Percentiles rank a stretch among this genome's conserved stretches.
Evolutionary conservation across 1,284 basidiomycete genomes (phyloP).

Genomic region (Hemileia vastatrix): DNA sequence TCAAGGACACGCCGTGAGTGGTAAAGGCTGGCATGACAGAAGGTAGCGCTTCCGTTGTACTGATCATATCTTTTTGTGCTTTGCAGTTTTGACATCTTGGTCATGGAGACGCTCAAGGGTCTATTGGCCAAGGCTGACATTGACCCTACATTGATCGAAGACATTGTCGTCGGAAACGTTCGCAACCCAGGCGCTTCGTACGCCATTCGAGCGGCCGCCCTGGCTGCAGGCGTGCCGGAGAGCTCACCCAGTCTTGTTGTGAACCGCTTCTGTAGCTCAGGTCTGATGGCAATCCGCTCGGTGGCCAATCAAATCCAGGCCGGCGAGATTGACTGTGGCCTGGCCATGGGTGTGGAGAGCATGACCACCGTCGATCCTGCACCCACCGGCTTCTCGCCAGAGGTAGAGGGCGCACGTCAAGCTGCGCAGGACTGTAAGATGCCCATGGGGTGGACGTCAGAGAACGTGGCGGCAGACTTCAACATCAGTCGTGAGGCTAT

Average conservation of each 20-base stretch:
- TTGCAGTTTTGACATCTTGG: constrained; percentile 26
- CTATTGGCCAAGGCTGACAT: constrained; percentile 54
- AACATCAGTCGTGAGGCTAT: constrained; percentile 69
- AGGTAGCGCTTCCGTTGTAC: constrained; percentile 9
- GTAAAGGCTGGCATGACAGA: constrained; percentile 66
- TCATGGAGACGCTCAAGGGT: constrained; percentile 45
- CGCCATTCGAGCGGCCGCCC: constrained; percentile 57
- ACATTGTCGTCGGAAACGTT: constrained; percentile 65
- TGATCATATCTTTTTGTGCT: constrained; percentile 32
- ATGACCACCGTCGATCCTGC: too few species aligned
- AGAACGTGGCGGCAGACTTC: constrained; percentile 70
- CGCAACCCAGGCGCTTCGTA: constrained; percentile 56
- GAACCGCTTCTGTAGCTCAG: constrained; percentile 73
- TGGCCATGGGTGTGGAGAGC: constrained; percentile 75
- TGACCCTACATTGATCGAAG: constrained; percentile 61
- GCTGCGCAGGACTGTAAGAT: too few species aligned
- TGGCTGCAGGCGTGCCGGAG: constrained; percentile 72
- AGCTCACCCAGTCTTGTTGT: constrained; percentile 63
- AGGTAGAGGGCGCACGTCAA: too few species aligned
- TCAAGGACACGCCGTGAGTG: constrained; percentile 67
- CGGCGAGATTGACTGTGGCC: constrained; percentile 73
- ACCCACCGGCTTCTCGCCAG: too few species aligned
- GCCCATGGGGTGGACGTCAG: constrained; percentile 82
- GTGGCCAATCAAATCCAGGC: constrained; percentile 70
- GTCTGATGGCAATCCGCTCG: constrained; percentile 69